phyloP scores from a whole-genome alignment of 495 filamentous ascomycete genomes.

The Cairneyella variabilis region DNA sequence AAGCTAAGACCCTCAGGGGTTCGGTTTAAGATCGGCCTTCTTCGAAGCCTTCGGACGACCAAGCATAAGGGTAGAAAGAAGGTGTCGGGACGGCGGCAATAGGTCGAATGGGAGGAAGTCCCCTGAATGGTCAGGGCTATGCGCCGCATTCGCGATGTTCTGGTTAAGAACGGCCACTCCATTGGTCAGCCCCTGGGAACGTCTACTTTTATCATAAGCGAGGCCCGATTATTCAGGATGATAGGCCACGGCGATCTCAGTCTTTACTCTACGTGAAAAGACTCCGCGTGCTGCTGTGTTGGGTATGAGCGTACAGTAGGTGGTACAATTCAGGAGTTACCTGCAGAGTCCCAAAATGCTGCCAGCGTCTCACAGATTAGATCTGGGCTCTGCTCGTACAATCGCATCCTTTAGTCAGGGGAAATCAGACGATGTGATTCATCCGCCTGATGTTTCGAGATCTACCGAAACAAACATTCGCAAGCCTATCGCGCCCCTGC shows the following conservation, averaged over 20 bases:
- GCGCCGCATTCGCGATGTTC: slow-evolving; percentile 1
- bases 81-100: not conserved
- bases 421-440: slow-evolving; percentile 1
- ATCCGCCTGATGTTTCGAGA: slow-evolving; percentile 14
- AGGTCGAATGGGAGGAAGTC: not conserved
- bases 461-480: slow-evolving; percentile 20
- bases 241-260: slow-evolving; percentile 3
- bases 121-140: slow-evolving; percentile 1
- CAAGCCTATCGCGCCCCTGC: slow-evolving; percentile 21
- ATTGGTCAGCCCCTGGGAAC: too few relatives aligned
- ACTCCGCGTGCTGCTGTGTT: too few relatives aligned
- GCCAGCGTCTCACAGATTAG: too few relatives aligned
- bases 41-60: slow-evolving; percentile 2
- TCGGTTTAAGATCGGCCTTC: slow-evolving; percentile 11
- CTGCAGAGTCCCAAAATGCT: too few relatives aligned
- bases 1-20: slow-evolving; percentile 1
- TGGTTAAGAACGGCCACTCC: too few relatives aligned
- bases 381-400: not conserved
- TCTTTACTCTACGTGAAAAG: not conserved
- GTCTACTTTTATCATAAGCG: slow-evolving; percentile 1
- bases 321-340: too few relatives aligned
- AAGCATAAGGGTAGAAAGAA: slow-evolving; percentile 3
- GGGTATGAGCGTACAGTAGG: too few relatives aligned
- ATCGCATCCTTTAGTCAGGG: slow-evolving; percentile 16
- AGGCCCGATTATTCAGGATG: not conserved